phyloP scores from a whole-genome alignment of 768 basidiomycete genomes.

The Pleurotus pulmonarius region DNA sequence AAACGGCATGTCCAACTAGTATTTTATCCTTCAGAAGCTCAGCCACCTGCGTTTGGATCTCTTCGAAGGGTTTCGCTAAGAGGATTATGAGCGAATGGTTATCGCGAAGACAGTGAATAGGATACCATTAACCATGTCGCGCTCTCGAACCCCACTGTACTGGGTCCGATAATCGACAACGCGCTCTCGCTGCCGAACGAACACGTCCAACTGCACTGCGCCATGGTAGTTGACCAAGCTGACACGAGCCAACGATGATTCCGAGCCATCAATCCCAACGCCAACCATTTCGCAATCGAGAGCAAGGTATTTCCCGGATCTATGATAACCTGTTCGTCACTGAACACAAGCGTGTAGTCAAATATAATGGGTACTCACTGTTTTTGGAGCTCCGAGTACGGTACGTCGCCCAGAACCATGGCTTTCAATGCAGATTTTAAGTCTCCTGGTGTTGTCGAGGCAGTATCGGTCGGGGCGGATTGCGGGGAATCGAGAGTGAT shows the following conservation, averaged over 20 bases:
- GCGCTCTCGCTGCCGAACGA: conserved; percentile 80
- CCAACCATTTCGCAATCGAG: conserved; percentile 99
- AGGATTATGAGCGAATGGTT: background rate
- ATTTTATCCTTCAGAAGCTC: conserved; percentile 74
- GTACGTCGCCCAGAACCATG: background rate
- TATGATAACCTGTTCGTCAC: conserved; percentile 17
- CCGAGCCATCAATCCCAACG: conserved; percentile 76
- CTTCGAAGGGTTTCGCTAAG: conserved; percentile 71
- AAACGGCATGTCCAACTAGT: conserved; percentile 86
- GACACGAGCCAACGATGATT: conserved; percentile 86
- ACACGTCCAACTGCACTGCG: conserved; percentile 73
- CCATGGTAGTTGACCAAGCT: conserved; percentile 90
- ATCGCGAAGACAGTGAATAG: background rate
- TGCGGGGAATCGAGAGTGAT: background rate
- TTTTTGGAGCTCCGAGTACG: background rate
- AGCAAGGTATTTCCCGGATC: conserved; percentile 73
- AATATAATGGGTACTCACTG: background rate
- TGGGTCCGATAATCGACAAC: conserved; percentile 93
- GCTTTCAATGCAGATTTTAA: background rate
- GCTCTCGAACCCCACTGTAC: conserved; percentile 77
- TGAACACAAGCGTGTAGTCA: background rate
- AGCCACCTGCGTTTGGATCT: conserved; percentile 76
- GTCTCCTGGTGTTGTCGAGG: background rate
- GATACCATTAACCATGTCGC: conserved; percentile 68
- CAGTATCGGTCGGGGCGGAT: background rate